Conservation (phyloP, 768 basidiomycete genomes). For the Hirschioporus abietinus region DNA sequence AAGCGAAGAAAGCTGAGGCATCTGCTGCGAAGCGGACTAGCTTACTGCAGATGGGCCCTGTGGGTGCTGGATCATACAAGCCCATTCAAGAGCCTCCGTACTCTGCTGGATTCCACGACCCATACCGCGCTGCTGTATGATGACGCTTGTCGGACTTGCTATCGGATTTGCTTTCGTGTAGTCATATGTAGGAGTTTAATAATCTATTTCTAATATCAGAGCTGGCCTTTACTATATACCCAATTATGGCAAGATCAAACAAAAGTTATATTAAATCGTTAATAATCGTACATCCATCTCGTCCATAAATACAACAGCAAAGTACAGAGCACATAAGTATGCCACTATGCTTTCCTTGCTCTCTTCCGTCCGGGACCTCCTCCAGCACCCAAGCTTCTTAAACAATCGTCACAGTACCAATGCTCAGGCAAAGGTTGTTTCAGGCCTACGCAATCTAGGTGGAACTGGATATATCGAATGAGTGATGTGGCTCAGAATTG, state of each 20-base stretch:
- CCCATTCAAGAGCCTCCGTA: neutral
- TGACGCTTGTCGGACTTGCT: neutral
- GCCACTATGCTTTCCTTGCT: neutral
- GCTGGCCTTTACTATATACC: neutral
- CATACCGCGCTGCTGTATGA: neutral
- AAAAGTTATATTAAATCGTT: neutral
- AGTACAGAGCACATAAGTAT: neutral
- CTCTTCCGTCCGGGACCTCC: neutral
- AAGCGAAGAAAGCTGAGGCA: neutral
- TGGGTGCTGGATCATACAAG: slow-evolving; percentile 1
- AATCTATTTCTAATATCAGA: neutral
- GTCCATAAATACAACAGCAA: neutral
- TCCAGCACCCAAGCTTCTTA: slow-evolving; percentile 21
- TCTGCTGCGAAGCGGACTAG: neutral
- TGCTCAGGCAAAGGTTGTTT: slow-evolving; percentile 50
- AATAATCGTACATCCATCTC: neutral
- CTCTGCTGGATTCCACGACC: neutral
- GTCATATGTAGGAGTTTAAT: neutral
- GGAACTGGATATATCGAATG: slow-evolving; percentile 39
- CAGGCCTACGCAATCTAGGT: slow-evolving; percentile 54
- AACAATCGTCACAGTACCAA: slow-evolving; percentile 59
- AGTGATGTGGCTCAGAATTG: neutral
- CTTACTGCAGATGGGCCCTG: neutral
- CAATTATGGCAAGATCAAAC: neutral
- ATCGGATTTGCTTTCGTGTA: neutral